A percentile compares a stretch with the other conserved stretches of the same genome.
phyloP scores from a whole-genome alignment of 2,329 filamentous ascomycete genomes.

The Dichotomopilus funicola region DNA sequence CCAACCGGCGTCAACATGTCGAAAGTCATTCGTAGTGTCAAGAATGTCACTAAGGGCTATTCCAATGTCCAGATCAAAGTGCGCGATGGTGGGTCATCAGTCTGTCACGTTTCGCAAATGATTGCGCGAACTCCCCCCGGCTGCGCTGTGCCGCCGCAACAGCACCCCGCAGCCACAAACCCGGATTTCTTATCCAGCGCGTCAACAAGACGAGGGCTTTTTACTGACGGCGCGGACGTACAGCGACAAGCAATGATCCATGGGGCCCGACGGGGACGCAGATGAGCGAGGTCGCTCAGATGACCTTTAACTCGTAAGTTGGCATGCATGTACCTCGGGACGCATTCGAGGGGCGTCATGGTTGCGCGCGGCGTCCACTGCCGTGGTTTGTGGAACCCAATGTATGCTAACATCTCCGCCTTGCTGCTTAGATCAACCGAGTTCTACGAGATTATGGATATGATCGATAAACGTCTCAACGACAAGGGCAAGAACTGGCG shows the following conservation, averaged over 20 bases:
- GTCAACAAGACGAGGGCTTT: background rate
- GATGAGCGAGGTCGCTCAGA: conserved; percentile 96
- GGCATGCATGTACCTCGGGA: background rate
- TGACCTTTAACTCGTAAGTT: conserved; percentile 93
- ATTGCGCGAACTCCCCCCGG: background rate
- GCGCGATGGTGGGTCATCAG: conserved; percentile 68
- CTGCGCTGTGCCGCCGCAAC: conserved; percentile 17
- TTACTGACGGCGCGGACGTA: conserved; percentile 14
- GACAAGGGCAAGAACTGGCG: conserved; percentile 99
- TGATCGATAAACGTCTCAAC: conserved; percentile 96
- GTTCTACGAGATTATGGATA: conserved; percentile 99
- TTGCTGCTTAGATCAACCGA: conserved; percentile 66
- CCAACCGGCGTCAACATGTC: conserved; percentile 59
- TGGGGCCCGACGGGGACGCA: conserved; percentile 97
- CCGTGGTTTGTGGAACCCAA: background rate
- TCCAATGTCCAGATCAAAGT: conserved; percentile 96
- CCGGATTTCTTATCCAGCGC: too few species aligned
- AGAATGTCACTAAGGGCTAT: conserved; percentile 99
- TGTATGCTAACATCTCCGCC: conserved; percentile 1
- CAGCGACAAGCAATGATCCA: conserved; percentile 96
- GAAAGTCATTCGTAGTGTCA: conserved; percentile 93
- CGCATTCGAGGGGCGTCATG: background rate
- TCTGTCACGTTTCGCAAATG: too few species aligned
- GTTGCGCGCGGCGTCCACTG: background rate
- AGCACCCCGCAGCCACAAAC: background rate